Base-by-base conservation (phyloP, 2,329 filamentous ascomycete species). In the Fusarium irregulare region DNA sequence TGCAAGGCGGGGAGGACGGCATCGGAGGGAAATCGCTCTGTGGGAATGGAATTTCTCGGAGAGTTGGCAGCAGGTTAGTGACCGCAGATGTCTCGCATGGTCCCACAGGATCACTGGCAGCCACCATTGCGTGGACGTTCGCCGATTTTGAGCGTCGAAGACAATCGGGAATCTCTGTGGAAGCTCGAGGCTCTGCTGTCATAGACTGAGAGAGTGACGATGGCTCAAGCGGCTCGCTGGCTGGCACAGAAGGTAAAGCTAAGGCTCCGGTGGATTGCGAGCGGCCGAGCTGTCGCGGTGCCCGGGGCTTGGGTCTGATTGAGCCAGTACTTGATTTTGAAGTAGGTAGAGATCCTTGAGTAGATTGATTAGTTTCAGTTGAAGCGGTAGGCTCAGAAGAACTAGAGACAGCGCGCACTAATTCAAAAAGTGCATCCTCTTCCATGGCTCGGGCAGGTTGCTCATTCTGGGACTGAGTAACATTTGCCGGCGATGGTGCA, bases 221-320 rank as follows among this genome's bases (percentile, higher is more conserved):
- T 21, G 83, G 83, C 2, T 81, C 77, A 25, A 77, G 76, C 12
- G 87, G 85, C 61, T 89, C 88, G 68, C 86, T 89, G 6, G 84
- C 83, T 12, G 80, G 77, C 21, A 79, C 68, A 20, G 71, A 63
- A n/a, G 81, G 79, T 10, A 82, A 67, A 34, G 75, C 76, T 41
- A 83, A 64, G 16, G 79, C 73, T 1, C 81, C 80, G 5, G 79
- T 75, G 3, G 80, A 82, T 20, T 82, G 80, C 28, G 80, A 82
- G 40, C 80, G 75, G 37, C 70, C 71, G 4, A 81, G 50, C 6
- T 75, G 73, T 54, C 79, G 76, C 13, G 75, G 20, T 41, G 66
- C 42, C n/a, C 53, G 46, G 56, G 54, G 45, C 59, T 76, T 28
- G 60, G 66, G 41, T 68, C 70, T 32, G 58, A 55, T 13, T 27